phyloP scores from a whole-genome alignment of 2,329 filamentous ascomycete genomes.

The Diplodia seriata region DNA sequence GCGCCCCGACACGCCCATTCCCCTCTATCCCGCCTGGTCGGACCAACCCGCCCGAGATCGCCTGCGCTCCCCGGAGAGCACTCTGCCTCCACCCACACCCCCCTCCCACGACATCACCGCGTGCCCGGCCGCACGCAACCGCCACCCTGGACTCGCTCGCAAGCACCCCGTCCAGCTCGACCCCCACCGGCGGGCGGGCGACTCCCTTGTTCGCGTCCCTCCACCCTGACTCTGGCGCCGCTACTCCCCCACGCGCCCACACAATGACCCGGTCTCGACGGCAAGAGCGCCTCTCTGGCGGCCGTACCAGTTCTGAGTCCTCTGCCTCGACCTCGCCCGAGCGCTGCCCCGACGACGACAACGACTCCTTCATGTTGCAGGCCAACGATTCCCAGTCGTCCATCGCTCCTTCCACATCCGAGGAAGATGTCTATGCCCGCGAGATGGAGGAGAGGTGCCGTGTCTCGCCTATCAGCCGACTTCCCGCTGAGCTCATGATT shows the following conservation, averaged over 20 bases:
- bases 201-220: constrained; percentile 21
- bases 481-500: constrained; percentile 95
- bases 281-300: constrained; percentile 43
- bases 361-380: constrained; percentile 85
- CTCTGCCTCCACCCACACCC: constrained; percentile 4
- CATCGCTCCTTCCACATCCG: constrained; percentile 78
- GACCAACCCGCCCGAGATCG: constrained; percentile 24
- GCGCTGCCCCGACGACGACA: constrained; percentile 84
- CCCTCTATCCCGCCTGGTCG: constrained; percentile 19
- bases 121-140: constrained; percentile 22
- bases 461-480: constrained; percentile 77
- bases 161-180: constrained; percentile 15
- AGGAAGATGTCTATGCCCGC: constrained; percentile 69
- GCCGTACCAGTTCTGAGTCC: constrained; percentile 51
- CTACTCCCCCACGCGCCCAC: constrained; percentile 12
- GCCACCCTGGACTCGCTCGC: constrained; percentile 8
- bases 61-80: constrained; percentile 13
- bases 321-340: constrained; percentile 78
- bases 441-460: constrained; percentile 69
- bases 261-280: constrained; percentile 45
- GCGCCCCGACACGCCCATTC: constrained; percentile 4
- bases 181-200: constrained; percentile 22
- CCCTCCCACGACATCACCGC: neutral
- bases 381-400: constrained; percentile 92
- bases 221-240: constrained; percentile 17